Base-by-base conservation (phyloP, 306 rosid genomes). In the Fagus sylvatica region DNA sequence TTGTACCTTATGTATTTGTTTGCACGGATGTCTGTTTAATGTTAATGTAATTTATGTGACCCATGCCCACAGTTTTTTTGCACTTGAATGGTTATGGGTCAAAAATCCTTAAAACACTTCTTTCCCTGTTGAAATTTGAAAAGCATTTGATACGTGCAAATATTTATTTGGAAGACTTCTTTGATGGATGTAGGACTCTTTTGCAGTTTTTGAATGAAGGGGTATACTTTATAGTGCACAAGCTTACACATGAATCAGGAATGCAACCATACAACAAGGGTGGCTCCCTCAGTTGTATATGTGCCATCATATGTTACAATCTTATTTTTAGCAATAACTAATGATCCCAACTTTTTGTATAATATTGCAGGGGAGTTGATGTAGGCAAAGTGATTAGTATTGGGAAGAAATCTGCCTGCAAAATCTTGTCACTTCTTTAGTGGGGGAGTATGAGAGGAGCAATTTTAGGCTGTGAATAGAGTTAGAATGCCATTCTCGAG, bases 1-100 rank as follows among this genome's bases (percentile, higher is more conserved):
- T 37, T 77, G 72, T 73, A 83, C 57, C 57, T 49, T 30, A 80
- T 56, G 66, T 62, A 43, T 49, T 22, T 56, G 61, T 62, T 42
- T 70, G 43, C 59, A 32, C 60, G 3, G 46, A 53, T 17, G 79
- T 74, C 49, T 57, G 77, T 67, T 56, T 56, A 28, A 64, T 42
- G 46, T 85, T 7, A n/a, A 5, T 7, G 56, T 16, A 30, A 19
- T 71, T 16, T 28, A 49, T 65, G 71, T 33, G 71, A 65, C 16
- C 2, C 71, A 66, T 39, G 32, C 48, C 71, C 15, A 65, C 48
- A 30, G 56, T 48, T 65, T 3, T 22, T 65, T 70, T 6, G 15
- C 30, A 30, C 30, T 66, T n/a, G 40, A 12, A 37, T 39, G 49
- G 49, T 7, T 66, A 7, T 30, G 69, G 7, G 13, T 66, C n/a